Base-by-base conservation (phyloP, 345 rosid species). In the Anacardium occidentale region DNA sequence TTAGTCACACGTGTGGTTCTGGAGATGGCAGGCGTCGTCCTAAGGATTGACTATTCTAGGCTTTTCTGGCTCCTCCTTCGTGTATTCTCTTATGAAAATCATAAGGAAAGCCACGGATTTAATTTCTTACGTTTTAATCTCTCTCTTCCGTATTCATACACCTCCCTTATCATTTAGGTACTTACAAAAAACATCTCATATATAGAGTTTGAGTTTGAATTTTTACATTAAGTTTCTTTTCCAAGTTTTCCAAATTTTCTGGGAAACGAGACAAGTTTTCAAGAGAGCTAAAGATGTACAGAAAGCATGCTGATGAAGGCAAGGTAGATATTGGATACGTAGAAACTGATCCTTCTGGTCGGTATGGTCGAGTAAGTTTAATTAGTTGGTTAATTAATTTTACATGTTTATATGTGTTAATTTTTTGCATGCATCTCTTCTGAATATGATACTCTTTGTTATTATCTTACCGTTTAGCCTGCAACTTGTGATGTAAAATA, bases 281-380 rank as follows among this genome's bases (percentile, higher is more conserved):
- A 14, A 50, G 5, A 18, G 7, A 75, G n/a, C 64, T 26, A 10
- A 64, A 76, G 44, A 58, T 84, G 85, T 58, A 65, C 37, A 51
- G 61, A 26, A 79, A 50, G 42, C 44, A 18, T 5, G 22, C 66
- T 17, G 50, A 70, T 66, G 83, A 67, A 70, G 56, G 78, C 58
- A 66, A 70, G 29, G 9, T 15, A 1, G 69, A 71, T n/a, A 60
- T 53, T 67, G 83, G 71, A 32, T 79, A 75, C 44, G 76, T 68
- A 20, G 82, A 80, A 74, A 83, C 81, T 42, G 88, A 87, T 75
- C 85, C 90, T 52, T 57, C 79, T 0, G 83, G 85, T 32, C 84
- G 90, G 1, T 87, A 87, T 68, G 80, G 88, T 25, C 82, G 86
- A 63, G 90, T 86, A 81, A 78, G 88, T 80, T 67, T 51, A 12